phyloP scores from a whole-genome alignment of 768 basidiomycete species.

The Macrolepiota fuliginosa region DNA sequence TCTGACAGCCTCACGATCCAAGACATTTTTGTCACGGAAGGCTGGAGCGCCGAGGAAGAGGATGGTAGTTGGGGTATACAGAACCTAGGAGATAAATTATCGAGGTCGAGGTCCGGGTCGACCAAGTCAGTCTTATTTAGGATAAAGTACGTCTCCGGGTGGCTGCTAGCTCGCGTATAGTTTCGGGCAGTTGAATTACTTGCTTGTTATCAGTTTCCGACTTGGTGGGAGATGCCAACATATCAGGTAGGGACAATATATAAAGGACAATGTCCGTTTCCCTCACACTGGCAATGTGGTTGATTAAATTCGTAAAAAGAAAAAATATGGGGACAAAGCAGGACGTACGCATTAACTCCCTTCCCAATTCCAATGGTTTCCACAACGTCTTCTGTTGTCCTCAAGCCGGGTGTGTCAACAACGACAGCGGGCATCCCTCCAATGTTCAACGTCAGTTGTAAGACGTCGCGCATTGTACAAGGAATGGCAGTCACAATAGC shows the following conservation, averaged over 20 bases:
- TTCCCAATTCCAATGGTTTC: constrained; percentile 82
- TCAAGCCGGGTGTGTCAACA: constrained; percentile 84
- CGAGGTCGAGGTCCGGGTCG: not conserved
- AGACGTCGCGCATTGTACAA: constrained; percentile 86
- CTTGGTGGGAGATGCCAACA: constrained; percentile 18
- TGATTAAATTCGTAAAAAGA: not conserved
- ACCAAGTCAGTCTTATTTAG: constrained; percentile 78
- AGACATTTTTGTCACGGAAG: constrained; percentile 15
- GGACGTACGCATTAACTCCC: constrained; percentile 62
- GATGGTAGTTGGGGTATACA: not conserved
- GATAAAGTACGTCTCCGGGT: constrained; percentile 58
- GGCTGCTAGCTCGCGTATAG: constrained; percentile 47
- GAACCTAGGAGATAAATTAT: not conserved
- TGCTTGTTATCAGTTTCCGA: not conserved
- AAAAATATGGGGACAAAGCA: not conserved
- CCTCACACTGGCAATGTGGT: constrained; percentile 45
- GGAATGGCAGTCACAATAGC: constrained; percentile 88
- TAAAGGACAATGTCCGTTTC: constrained; percentile 75
- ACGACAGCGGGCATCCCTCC: constrained; percentile 80
- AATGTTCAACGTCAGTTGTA: constrained; percentile 86
- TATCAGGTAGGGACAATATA: constrained; percentile 68
- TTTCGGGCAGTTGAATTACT: constrained; percentile 34
- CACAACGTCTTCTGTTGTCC: constrained; percentile 65
- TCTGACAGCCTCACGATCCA: constrained; percentile 69
- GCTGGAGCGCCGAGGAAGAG: too few relatives aligned